These are phyloP conservation scores for Coccomyxa sp. DNA, from an alignment of 139 green algal genomes.

Conservation along the genomic window DNA sequence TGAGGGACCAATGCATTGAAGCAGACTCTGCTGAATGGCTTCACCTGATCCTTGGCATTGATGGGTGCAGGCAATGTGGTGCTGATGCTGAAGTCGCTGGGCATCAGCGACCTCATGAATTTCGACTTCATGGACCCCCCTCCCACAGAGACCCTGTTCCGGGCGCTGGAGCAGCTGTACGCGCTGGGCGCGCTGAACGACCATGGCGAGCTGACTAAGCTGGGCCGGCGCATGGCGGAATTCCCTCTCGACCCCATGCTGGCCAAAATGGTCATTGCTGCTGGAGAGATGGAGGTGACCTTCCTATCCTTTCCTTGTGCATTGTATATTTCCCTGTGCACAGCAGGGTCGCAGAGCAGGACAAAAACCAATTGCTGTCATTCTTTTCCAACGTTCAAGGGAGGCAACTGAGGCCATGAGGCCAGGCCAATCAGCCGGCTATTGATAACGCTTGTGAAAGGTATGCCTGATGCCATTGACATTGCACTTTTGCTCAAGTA, in stretches of 20 bases:
- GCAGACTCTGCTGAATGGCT: not conserved
- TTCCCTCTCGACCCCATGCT: slow-evolving; percentile 98
- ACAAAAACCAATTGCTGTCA: too few relatives aligned
- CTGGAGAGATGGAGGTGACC: too few relatives aligned
- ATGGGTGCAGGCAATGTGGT: slow-evolving; percentile 78
- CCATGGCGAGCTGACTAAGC: slow-evolving; percentile 83
- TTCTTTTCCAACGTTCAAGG: too few relatives aligned
- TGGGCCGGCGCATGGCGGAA: slow-evolving; percentile 94
- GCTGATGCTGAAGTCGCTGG: slow-evolving; percentile 95
- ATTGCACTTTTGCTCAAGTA: too few relatives aligned
- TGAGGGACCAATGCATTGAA: not conserved
- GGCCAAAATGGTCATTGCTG: slow-evolving; percentile 87
- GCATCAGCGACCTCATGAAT: slow-evolving; percentile 96
- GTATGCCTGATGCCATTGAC: too few relatives aligned
- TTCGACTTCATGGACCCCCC: slow-evolving; percentile 99
- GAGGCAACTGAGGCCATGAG: too few relatives aligned
- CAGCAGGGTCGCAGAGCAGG: too few relatives aligned
- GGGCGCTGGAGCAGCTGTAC: slow-evolving; percentile 94
- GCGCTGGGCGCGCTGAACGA: slow-evolving; percentile 96
- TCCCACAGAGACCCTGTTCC: slow-evolving; percentile 85
- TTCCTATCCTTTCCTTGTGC: too few relatives aligned
- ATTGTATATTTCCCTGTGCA: too few relatives aligned
- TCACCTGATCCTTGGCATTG: not conserved
- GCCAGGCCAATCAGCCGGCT: too few relatives aligned
- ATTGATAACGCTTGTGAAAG: too few relatives aligned